phyloP scores from a whole-genome alignment of 2,329 filamentous ascomycete species.

The Monilinia aucupariae region DNA sequence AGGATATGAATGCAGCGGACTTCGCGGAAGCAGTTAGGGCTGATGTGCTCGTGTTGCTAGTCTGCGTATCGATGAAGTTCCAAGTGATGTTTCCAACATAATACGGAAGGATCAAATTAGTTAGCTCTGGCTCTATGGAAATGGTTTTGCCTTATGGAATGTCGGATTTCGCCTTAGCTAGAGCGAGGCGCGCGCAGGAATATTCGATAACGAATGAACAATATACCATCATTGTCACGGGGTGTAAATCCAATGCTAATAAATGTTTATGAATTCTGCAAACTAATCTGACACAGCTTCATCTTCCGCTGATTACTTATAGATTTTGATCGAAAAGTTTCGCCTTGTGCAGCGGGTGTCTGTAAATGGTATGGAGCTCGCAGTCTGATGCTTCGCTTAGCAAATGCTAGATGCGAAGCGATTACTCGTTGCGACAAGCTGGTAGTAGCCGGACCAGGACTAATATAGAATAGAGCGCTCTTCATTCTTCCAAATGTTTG shows the following conservation, averaged over 20 bases:
- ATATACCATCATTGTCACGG: background rate
- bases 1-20: conserved; percentile 1
- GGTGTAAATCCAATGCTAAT: background rate
- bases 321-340: background rate
- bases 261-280: background rate
- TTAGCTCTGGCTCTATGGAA: too few relatives aligned
- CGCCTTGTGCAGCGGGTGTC: background rate
- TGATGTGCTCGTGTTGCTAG: background rate
- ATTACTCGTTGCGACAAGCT: background rate
- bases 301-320: background rate
- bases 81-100: background rate
- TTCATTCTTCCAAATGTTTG: background rate
- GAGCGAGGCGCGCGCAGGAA: background rate
- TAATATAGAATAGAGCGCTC: background rate
- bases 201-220: background rate
- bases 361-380: background rate
- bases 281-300: too few relatives aligned
- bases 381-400: background rate
- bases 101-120: too few relatives aligned
- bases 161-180: background rate
- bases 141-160: background rate
- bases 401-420: background rate
- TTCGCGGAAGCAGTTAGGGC: background rate
- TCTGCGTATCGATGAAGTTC: background rate
- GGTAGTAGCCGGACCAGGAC: background rate